Evolutionary conservation across 305 asterid genomes (phyloP).

Genomic region (Lippia alba): DNA sequence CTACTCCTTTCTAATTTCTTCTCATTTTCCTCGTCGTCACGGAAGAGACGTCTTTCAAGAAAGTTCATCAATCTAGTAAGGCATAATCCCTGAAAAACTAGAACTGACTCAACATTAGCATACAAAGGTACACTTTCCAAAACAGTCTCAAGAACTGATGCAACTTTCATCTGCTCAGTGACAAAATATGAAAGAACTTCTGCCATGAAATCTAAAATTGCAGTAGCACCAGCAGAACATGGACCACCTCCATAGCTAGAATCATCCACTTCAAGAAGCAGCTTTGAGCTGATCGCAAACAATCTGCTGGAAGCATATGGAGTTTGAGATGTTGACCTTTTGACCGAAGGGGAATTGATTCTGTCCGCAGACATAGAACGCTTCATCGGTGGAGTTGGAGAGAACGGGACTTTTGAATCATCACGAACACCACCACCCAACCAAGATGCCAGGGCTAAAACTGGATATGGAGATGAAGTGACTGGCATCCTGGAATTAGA

Average conservation of each 20-base stretch:
- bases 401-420: conserved; percentile 53
- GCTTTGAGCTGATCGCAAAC: conserved; percentile 48
- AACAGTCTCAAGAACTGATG: conserved; percentile 55
- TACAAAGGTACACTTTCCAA: conserved; percentile 67
- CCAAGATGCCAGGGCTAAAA: conserved; percentile 66
- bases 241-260: conserved; percentile 82
- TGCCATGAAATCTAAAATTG: conserved; percentile 71
- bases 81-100: conserved; percentile 75
- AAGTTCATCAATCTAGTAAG: conserved; percentile 73
- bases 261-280: conserved; percentile 71
- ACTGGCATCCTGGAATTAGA: conserved; percentile 50
- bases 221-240: conserved; percentile 80
- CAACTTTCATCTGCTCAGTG: conserved; percentile 67
- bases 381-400: conserved; percentile 53
- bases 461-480: conserved; percentile 57
- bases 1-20: conserved; percentile 70
- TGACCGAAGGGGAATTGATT: conserved; percentile 48
- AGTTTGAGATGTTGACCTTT: conserved; percentile 49
- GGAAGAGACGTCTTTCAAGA: conserved; percentile 70
- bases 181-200: conserved; percentile 67
- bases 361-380: conserved; percentile 50
- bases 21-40: conserved; percentile 74
- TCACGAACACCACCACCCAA: conserved; percentile 49
- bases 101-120: conserved; percentile 65
- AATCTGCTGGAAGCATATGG: conserved; percentile 46